Percentiles rank a stretch among this genome's conserved stretches.
Conservation (phyloP, 352 stramenopile species). For the Pythium coloratum region DNA sequence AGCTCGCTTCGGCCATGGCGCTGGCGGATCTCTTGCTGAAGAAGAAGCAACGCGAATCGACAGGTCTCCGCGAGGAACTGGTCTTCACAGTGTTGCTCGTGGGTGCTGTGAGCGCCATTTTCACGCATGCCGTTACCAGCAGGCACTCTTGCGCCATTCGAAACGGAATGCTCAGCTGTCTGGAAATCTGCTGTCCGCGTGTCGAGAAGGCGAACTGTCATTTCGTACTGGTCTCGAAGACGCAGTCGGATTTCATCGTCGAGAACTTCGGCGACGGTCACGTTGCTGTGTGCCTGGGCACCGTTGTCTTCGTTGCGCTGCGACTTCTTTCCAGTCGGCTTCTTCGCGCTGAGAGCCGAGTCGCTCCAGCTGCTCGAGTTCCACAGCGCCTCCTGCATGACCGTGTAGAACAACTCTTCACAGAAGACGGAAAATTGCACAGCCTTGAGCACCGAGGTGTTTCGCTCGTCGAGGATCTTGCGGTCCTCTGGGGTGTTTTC, state of each 20-base stretch:
- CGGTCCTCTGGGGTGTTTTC: slow-evolving; percentile 65
- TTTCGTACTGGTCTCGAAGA: slow-evolving; percentile 71
- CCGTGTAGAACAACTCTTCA: slow-evolving; percentile 80
- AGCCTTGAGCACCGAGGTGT: slow-evolving; percentile 66
- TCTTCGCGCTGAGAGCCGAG: slow-evolving; percentile 53
- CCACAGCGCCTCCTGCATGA: slow-evolving; percentile 82
- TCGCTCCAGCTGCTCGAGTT: slow-evolving; percentile 68
- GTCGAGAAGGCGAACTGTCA: slow-evolving; percentile 74
- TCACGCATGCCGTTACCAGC: slow-evolving; percentile 3
- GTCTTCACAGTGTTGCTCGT: slow-evolving; percentile 15
- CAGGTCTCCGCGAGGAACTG: slow-evolving; percentile 66
- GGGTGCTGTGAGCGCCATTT: not conserved
- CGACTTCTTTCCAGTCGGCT: slow-evolving; percentile 36
- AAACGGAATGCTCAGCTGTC: not conserved
- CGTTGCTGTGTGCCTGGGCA: slow-evolving; percentile 25
- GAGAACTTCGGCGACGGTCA: slow-evolving; percentile 75
- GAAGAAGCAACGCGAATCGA: slow-evolving; percentile 62
- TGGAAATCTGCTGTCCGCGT: slow-evolving; percentile 38
- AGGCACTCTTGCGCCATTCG: not conserved
- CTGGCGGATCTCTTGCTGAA: slow-evolving; percentile 82
- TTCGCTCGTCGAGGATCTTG: slow-evolving; percentile 64
- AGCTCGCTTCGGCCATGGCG: slow-evolving; percentile 76
- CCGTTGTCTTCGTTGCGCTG: slow-evolving; percentile 35
- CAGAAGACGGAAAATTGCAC: slow-evolving; percentile 89
- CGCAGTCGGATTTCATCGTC: slow-evolving; percentile 82